A percentile compares a stretch with the other conserved stretches of the same genome.
Conservation (phyloP, 805 yeast species). For the Zygoascus flipseniorum region DNA sequence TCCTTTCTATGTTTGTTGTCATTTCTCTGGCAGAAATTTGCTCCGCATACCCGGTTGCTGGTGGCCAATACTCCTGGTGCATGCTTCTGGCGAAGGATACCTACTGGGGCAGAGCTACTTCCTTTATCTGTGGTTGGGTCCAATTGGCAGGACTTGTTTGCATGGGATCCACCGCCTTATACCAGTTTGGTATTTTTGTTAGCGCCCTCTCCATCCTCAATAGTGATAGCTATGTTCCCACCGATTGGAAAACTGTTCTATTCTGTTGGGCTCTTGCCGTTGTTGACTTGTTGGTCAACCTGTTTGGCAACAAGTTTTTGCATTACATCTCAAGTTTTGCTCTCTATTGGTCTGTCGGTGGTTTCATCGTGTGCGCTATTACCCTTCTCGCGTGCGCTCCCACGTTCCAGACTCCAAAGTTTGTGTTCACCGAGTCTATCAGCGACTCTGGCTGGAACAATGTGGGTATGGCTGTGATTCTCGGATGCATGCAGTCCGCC, state of each 20-base stretch:
- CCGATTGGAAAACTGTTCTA: constrained; percentile 16
- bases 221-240: constrained; percentile 8
- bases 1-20: constrained; percentile 49
- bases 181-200: constrained; percentile 18
- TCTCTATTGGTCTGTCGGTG: constrained; percentile 20
- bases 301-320: constrained; percentile 16
- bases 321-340: constrained; percentile 17
- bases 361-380: constrained; percentile 13
- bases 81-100: constrained; percentile 26
- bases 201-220: constrained; percentile 12
- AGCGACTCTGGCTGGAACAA: constrained; percentile 11
- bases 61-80: constrained; percentile 65
- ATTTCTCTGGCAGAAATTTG: constrained; percentile 58
- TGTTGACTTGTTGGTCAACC: constrained; percentile 12
- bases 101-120: constrained; percentile 12
- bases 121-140: constrained; percentile 17
- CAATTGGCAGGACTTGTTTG: constrained; percentile 21
- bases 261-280: constrained; percentile 12
- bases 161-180: constrained; percentile 23
- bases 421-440: constrained; percentile 10
- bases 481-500: constrained; percentile 15
- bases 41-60: constrained; percentile 56
- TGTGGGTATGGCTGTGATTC: constrained; percentile 9
- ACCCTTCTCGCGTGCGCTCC: constrained; percentile 10
- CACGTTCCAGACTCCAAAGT: constrained; percentile 7